Base-by-base conservation (phyloP, 2,329 filamentous ascomycete genomes). In the Penicillium frequentans region DNA sequence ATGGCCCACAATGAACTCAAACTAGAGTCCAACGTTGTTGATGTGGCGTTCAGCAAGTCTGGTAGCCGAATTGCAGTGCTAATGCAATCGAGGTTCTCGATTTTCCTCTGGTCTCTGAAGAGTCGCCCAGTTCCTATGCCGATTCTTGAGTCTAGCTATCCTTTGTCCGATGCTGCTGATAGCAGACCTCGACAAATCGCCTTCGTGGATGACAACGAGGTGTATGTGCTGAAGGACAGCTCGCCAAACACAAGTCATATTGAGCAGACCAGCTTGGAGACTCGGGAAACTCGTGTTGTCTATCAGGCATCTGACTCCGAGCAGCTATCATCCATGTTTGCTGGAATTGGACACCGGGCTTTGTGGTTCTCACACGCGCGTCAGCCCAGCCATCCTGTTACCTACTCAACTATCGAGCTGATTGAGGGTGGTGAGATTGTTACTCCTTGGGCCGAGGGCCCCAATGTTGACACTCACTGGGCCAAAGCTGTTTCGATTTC, bases 1-100 rank as follows among this genome's bases (percentile, higher is more conserved):
- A 97, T 98, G 92, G 86, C 91, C 16, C 82, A 93, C 60, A 89
- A 89, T 63, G 90, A 96, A 56, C 67, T 97, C 19, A 67, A 78
- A 13, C 75, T 89, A 27, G 78, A 84, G 14, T 82, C 82, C 0
- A 86, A 88, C 52, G 82, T 86, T 3, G 77, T 90, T 19, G 92
- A 97, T 75, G 85, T 95, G 51, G 86, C 88, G 0, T 86, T 97
- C 63, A 89, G 86, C 49, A 80, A 79, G 14, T 81, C 82, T 48
- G 87, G 88, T 49, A 82, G 81, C 1, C 79, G 81, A 8, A 82
- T 98, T 69, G 91, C 87, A 3, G 83, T 96, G 9, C 78, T 97
- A 21, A 90, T 92, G 64, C 80, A 83, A 27, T 70, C 77, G 16
- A 85, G 84, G 1, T 77, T 96, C 24, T 84, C 88, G 29, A 60